Evolutionary conservation across 352 stramenopile species (phyloP).

Genomic region (Phytophthora citricola): DNA sequence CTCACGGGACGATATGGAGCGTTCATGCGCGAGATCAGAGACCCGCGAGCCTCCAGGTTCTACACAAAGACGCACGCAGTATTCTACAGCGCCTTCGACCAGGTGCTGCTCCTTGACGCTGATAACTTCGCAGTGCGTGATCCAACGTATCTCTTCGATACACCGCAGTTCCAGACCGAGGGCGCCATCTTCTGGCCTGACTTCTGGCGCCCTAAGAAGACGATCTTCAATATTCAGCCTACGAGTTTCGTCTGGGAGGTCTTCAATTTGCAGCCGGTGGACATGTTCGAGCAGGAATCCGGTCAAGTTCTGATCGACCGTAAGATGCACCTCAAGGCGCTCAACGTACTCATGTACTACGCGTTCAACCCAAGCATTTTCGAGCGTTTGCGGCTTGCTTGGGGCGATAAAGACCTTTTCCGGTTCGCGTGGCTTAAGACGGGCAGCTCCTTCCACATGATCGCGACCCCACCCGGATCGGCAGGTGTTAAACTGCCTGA

Average conservation of each 20-base stretch:
- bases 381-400: slow-evolving; percentile 60
- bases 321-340: slow-evolving; percentile 40
- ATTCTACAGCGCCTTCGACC: slow-evolving; percentile 79
- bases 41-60: slow-evolving; percentile 54
- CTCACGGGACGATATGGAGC: slow-evolving; percentile 46
- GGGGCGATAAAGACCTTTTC: slow-evolving; percentile 86
- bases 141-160: slow-evolving; percentile 72
- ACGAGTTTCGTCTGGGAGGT: slow-evolving; percentile 76
- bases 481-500: slow-evolving; percentile 51
- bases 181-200: slow-evolving; percentile 86
- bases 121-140: slow-evolving; percentile 79
- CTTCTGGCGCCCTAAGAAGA: slow-evolving; percentile 71
- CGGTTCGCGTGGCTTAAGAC: slow-evolving; percentile 83
- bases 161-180: slow-evolving; percentile 42
- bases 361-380: slow-evolving; percentile 46
- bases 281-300: slow-evolving; percentile 85
- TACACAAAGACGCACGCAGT: slow-evolving; percentile 81
- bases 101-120: slow-evolving; percentile 75
- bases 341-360: slow-evolving; percentile 79
- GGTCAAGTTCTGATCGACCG: slow-evolving; percentile 77
- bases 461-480: slow-evolving; percentile 51
- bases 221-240: slow-evolving; percentile 80
- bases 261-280: slow-evolving; percentile 58
- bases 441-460: slow-evolving; percentile 64
- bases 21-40: slow-evolving; percentile 73